Base-by-base conservation (phyloP, 1,139 yeast genomes). In the Debaryomycetaceae sp. region DNA sequence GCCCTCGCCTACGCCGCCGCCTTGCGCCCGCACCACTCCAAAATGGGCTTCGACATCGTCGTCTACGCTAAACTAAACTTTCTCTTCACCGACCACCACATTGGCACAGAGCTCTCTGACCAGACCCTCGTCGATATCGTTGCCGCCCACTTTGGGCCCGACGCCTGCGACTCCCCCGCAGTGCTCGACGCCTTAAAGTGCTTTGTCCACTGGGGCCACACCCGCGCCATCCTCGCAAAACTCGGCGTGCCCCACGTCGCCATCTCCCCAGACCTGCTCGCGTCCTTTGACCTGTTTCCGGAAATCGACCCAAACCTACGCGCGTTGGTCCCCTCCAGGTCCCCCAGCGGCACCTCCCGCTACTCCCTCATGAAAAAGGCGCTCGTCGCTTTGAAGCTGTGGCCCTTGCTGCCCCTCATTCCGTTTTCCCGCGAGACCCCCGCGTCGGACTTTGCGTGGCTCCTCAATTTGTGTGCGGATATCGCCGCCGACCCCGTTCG, bases 191-290 rank as follows among this genome's bases (percentile, higher is more conserved):
- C 76, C 0, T 49, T 71, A 26, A 63, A 70, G 37, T 66, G 73
- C 27, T 69, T 70, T 38, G 69, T 66, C 13, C 76, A 71, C 44
- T 71, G 77, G 77, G 72, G 72, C 13, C 64, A 68, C 29, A 68
- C 67, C 29, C 58, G 61, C 35, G 73, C 75, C 4, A 49, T 69
- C 7, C 47, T 71, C 27, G 55, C 59, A 37, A 58, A 56, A 35
- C 43, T 70, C 28, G 62, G 56, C 2, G 54, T 70, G 2, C 69
- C 69, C 10, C 53, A 62, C 29, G 40, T 70, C 23, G 45, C 50
- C 22, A 41, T 64, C 1, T 51, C 54, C 20, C 47, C 46, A 5
- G 54, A 50, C 13, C 44, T 62, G 23, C 40, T 38, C n/a, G 35
- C 39, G 19, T 41, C 40, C 18, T 70, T 65, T 37, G 47, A 45